Evolutionary conservation across 768 basidiomycete species (phyloP).

Genomic region (Favolaschia claudopus): DNA sequence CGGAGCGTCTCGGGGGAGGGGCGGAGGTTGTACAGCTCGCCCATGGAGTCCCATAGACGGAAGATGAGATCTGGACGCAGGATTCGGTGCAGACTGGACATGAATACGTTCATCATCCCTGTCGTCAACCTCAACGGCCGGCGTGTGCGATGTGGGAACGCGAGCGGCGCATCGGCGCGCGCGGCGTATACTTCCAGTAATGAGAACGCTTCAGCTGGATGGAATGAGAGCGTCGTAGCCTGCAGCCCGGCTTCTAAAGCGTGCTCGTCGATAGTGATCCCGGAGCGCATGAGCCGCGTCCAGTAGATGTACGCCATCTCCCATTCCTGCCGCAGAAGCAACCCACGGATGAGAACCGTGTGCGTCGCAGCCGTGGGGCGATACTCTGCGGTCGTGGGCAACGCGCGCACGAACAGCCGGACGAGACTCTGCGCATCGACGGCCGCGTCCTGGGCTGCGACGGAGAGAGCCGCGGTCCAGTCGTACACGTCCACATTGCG

Average conservation of each 20-base stretch:
- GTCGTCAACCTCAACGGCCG: conserved; percentile 30
- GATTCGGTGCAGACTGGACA: conserved; percentile 55
- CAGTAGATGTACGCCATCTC: conserved; percentile 51
- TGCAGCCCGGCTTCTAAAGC: conserved; percentile 60
- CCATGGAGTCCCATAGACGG: conserved; percentile 73
- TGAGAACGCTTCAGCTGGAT: conserved; percentile 56
- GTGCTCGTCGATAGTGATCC: conserved; percentile 50
- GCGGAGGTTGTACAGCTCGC: conserved; percentile 59
- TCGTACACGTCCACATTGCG: conserved; percentile 50
- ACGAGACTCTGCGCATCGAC: conserved; percentile 44
- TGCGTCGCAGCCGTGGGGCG: conserved; percentile 56
- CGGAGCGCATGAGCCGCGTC: conserved; percentile 46
- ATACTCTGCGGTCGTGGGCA: conserved; percentile 31
- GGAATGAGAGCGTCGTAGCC: conserved; percentile 51
- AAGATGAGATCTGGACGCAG: conserved; percentile 71
- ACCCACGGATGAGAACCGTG: conserved; percentile 61
- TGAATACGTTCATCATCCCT: conserved; percentile 50
- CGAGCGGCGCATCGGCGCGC: conserved; percentile 18
- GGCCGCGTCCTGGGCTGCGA: conserved; percentile 49
- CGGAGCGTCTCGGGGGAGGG: conserved; percentile 65
- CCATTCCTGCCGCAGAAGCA: conserved; percentile 52
- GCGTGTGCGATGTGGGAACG: conserved; percentile 4
- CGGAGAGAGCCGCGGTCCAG: conserved; percentile 54
- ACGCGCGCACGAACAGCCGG: conserved; percentile 44
- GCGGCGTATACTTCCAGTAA: conserved; percentile 53